Evolutionary conservation across 805 yeast genomes (phyloP).

Genomic region (Lachancea waltii): DNA sequence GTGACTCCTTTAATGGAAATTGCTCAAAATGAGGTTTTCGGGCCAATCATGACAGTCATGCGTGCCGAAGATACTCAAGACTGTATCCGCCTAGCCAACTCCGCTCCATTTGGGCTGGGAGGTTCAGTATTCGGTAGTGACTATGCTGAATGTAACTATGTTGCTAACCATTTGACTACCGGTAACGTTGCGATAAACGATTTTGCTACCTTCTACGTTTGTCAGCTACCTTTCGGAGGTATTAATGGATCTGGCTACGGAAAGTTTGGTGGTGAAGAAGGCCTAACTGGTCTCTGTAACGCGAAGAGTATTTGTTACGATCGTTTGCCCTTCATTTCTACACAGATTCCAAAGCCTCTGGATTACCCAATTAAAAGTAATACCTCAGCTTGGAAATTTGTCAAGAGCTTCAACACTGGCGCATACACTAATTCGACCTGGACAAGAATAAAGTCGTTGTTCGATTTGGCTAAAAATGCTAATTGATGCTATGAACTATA

Average conservation of each 20-base stretch:
- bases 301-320: conserved; percentile 87
- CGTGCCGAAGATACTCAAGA: conserved; percentile 59
- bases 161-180: conserved; percentile 58
- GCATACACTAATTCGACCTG: conserved; percentile 75
- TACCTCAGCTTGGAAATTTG: conserved; percentile 83
- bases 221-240: conserved; percentile 98
- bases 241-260: conserved; percentile 91
- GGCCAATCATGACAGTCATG: conserved; percentile 80
- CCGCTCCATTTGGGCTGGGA: conserved; percentile 86
- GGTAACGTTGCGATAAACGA: conserved; percentile 97
- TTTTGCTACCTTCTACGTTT: conserved; percentile 92
- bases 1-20: conserved; percentile 71
- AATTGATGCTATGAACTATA: background rate
- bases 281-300: conserved; percentile 80
- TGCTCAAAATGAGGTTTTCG: conserved; percentile 89
- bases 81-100: conserved; percentile 73
- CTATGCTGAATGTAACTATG: conserved; percentile 48
- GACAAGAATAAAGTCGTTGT: conserved; percentile 54
- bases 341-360: conserved; percentile 78
- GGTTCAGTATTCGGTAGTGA: conserved; percentile 78
- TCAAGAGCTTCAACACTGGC: conserved; percentile 70
- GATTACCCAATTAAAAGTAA: conserved; percentile 87
- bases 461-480: conserved; percentile 45
- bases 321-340: conserved; percentile 67
- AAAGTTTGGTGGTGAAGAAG: conserved; percentile 97